Percentiles rank a stretch among this genome's conserved stretches.
phyloP scores from a whole-genome alignment of 164 flowering plant genomes.

The Piper betle region DNA sequence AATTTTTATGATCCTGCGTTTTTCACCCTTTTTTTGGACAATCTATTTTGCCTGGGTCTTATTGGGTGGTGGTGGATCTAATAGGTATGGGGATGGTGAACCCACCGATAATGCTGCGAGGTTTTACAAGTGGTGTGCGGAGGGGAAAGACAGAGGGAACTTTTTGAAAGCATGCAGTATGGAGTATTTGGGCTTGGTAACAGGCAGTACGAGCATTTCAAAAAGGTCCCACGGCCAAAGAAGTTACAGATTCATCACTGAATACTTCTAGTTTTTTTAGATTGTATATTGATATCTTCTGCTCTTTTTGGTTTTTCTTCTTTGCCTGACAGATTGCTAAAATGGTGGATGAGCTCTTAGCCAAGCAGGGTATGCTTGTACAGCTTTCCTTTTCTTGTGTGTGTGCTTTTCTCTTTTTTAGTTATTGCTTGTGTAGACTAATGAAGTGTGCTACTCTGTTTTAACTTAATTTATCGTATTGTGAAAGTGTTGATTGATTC shows the following conservation, averaged over 20 bases:
- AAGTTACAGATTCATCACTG: not conserved
- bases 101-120: conserved; percentile 93
- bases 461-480: too few species aligned
- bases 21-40: not conserved
- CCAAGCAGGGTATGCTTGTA: conserved; percentile 69
- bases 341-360: conserved; percentile 56
- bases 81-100: too few species aligned
- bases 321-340: conserved; percentile 50
- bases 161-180: conserved; percentile 49
- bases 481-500: too few species aligned
- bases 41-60: not conserved
- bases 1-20: not conserved
- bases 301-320: not conserved
- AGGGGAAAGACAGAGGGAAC: conserved; percentile 49
- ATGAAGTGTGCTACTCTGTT: too few species aligned
- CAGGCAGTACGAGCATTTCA: conserved; percentile 91
- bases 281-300: not conserved
- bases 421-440: not conserved
- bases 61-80: not conserved
- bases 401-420: not conserved
- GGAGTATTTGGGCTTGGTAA: conserved; percentile 93
- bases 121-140: conserved; percentile 74
- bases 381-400: too few species aligned
- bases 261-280: not conserved
- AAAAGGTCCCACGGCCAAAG: not conserved